Evolutionary conservation across 164 flowering plant species (phyloP).

Genomic region (Vitis labrusca): DNA sequence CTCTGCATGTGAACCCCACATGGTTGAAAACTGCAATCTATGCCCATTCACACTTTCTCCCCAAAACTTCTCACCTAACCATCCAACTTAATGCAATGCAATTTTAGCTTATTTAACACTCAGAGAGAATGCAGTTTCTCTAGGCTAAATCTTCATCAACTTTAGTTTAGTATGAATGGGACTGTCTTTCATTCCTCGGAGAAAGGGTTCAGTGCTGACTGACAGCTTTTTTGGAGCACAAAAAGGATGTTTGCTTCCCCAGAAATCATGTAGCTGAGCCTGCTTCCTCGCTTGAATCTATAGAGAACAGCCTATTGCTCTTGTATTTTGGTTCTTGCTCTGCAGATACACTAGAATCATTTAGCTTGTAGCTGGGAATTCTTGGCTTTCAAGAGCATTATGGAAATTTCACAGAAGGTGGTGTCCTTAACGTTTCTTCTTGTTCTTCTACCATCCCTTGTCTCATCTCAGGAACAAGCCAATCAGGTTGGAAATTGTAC

Average conservation of each 20-base stretch:
- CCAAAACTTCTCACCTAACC: constrained; percentile 13
- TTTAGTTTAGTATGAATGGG: background rate
- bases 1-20: constrained; percentile 21
- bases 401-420: constrained; percentile 17
- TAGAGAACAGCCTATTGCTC: too few species aligned
- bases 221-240: background rate
- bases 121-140: constrained; percentile 9
- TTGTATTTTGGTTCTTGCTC: too few species aligned
- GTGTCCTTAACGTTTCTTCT: constrained; percentile 19
- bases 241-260: background rate
- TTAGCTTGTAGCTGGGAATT: too few species aligned
- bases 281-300: too few species aligned
- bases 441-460: constrained; percentile 25
- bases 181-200: background rate
- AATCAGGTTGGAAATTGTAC: constrained; percentile 4
- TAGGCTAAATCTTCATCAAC: background rate
- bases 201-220: background rate
- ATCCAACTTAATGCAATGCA: constrained; percentile 17
- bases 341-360: too few species aligned
- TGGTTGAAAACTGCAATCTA: constrained; percentile 17
- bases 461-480: constrained; percentile 24
- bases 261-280: too few species aligned
- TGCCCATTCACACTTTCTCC: constrained; percentile 19
- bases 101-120: background rate
- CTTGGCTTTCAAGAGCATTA: background rate